Evolutionary conservation across 768 basidiomycete species (phyloP).

Genomic region (Amanita brunnescens): DNA sequence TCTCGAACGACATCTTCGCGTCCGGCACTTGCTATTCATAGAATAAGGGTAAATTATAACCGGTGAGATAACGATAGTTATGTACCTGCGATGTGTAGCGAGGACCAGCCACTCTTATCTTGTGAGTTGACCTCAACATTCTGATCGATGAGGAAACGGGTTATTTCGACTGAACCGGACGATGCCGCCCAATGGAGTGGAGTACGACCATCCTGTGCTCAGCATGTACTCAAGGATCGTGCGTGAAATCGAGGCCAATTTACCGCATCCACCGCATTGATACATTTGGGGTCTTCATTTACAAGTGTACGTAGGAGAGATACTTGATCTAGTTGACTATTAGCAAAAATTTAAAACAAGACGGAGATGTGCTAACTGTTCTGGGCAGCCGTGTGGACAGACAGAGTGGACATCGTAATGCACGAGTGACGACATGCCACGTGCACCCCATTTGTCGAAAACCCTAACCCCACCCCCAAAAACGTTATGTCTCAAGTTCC

Average conservation of each 20-base stretch:
- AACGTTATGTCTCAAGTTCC: constrained; percentile 16
- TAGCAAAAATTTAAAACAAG: constrained; percentile 5
- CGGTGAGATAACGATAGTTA: neutral
- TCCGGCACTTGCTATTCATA: constrained; percentile 64
- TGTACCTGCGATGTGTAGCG: constrained; percentile 72
- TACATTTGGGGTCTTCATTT: constrained; percentile 48
- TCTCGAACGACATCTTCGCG: constrained; percentile 67
- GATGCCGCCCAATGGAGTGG: constrained; percentile 84
- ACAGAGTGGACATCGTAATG: constrained; percentile 32
- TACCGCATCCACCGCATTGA: constrained; percentile 61
- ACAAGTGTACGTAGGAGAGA: constrained; percentile 61
- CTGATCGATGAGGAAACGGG: constrained; percentile 58
- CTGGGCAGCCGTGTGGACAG: constrained; percentile 60
- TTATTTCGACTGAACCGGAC: constrained; percentile 61
- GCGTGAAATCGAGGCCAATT: constrained; percentile 8
- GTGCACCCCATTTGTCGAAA: constrained; percentile 9
- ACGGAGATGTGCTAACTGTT: constrained; percentile 38
- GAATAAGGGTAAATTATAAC: neutral
- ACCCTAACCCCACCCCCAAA: neutral
- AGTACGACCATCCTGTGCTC: constrained; percentile 61
- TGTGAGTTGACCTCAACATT: constrained; percentile 58
- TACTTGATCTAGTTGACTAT: constrained; percentile 46
- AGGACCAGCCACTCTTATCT: constrained; percentile 67
- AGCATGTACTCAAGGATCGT: constrained; percentile 4
- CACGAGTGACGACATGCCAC: constrained; percentile 1